Percentiles rank a stretch among this genome's conserved stretches.
Conservation (phyloP, 2,329 filamentous ascomycete species). For the Ilyonectria mors-panacis region DNA sequence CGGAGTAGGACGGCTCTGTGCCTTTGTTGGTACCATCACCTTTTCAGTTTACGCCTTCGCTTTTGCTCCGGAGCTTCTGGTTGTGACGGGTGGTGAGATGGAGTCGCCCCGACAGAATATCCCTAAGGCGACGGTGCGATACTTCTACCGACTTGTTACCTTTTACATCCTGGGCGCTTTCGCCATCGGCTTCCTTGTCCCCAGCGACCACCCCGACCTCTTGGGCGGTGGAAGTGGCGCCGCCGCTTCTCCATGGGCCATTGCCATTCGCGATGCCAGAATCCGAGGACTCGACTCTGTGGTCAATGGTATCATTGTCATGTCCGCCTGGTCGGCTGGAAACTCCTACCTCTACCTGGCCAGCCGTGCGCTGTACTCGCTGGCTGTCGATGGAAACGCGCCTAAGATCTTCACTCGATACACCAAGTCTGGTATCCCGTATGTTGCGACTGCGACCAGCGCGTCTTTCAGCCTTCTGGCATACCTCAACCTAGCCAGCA, state of each 20-base stretch:
- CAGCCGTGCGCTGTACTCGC: conserved; percentile 61
- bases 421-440: conserved; percentile 44
- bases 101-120: conserved; percentile 54
- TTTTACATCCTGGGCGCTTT: conserved; percentile 31
- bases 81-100: conserved; percentile 56
- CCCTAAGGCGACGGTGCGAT: conserved; percentile 26
- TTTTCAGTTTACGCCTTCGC: conserved; percentile 60
- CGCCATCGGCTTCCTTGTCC: conserved; percentile 20
- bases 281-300: conserved; percentile 62
- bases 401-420: conserved; percentile 54
- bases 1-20: conserved; percentile 57
- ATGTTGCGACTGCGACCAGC: conserved; percentile 38
- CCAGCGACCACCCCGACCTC: conserved; percentile 16
- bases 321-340: conserved; percentile 70
- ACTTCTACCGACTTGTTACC: conserved; percentile 31
- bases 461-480: conserved; percentile 28
- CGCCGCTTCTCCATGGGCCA: conserved; percentile 69
- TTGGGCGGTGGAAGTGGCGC: conserved; percentile 26
- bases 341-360: conserved; percentile 68
- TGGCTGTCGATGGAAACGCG: conserved; percentile 59
- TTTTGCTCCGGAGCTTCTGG: conserved; percentile 39
- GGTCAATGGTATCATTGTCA: conserved; percentile 69
- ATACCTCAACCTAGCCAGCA: conserved; percentile 29
- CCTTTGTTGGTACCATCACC: conserved; percentile 62
- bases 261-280: conserved; percentile 63